These are phyloP conservation scores for Thelephora terrestris DNA, from an alignment of 1,284 basidiomycete genomes.

Conservation along the genomic window DNA sequence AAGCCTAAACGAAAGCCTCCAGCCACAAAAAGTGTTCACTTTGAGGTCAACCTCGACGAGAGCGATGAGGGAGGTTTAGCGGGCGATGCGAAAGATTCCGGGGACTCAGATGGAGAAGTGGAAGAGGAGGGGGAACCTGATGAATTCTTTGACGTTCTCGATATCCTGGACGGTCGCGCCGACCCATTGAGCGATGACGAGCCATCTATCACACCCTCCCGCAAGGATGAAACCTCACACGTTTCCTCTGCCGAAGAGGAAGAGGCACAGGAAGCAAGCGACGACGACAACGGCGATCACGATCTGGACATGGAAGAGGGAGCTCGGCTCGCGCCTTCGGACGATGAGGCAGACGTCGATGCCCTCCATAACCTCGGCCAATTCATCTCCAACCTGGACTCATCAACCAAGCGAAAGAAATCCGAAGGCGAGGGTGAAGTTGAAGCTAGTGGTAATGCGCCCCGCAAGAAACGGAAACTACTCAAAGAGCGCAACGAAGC, in stretches of 20 bases:
- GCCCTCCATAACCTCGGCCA: conserved; percentile 60
- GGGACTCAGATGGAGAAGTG: conserved; percentile 36
- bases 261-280: conserved; percentile 23
- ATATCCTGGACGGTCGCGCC: conserved; percentile 56
- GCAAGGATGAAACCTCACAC: conserved; percentile 10
- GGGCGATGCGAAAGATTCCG: conserved; percentile 21
- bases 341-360: conserved; percentile 50
- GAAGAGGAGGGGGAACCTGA: conserved; percentile 44
- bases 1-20: conserved; percentile 16
- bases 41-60: conserved; percentile 60
- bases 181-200: conserved; percentile 30
- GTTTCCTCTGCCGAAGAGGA: conserved; percentile 21
- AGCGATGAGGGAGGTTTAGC: conserved; percentile 25
- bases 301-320: conserved; percentile 29
- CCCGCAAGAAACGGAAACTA: conserved; percentile 47
- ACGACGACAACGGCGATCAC: conserved; percentile 29
- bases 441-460: conserved; percentile 18
- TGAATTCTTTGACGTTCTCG: conserved; percentile 58
- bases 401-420: conserved; percentile 66
- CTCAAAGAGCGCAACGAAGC: conserved; percentile 66
- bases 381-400: conserved; percentile 65
- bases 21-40: conserved; percentile 17
- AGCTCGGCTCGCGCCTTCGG: conserved; percentile 34
- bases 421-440: conserved; percentile 21
- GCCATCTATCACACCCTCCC: background rate